Percentiles rank a stretch among this genome's conserved stretches.
These are phyloP conservation scores for Yueomyces sinensis DNA, from an alignment of 805 yeast genomes.

Conservation along the genomic window DNA sequence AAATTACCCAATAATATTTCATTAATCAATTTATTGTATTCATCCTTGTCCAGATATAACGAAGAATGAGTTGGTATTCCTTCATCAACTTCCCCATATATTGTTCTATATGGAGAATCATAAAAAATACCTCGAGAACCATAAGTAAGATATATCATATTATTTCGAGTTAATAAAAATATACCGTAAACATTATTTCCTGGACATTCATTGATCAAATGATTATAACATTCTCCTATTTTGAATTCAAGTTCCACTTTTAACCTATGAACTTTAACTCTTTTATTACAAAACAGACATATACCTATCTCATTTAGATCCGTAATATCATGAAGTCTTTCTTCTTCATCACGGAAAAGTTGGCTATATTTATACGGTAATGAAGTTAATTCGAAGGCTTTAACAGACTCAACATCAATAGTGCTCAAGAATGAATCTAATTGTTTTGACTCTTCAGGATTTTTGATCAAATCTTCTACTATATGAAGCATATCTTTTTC, in stretches of 20 bases:
- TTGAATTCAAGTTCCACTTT: slow-evolving; percentile 33
- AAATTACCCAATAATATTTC: slow-evolving; percentile 71
- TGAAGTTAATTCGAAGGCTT: slow-evolving; percentile 1
- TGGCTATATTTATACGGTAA: slow-evolving; percentile 7
- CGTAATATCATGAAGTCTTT: slow-evolving; percentile 28
- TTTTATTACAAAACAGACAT: slow-evolving; percentile 69
- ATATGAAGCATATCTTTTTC: too few species aligned
- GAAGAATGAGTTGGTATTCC: slow-evolving; percentile 63
- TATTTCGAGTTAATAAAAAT: slow-evolving; percentile 15
- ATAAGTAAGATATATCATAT: slow-evolving; percentile 34
- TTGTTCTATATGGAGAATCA: slow-evolving; percentile 73
- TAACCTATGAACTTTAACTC: slow-evolving; percentile 52
- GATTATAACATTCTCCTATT: slow-evolving; percentile 72
- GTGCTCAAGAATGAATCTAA: too few species aligned
- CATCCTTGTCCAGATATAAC: slow-evolving; percentile 42
- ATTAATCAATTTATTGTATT: slow-evolving; percentile 55
- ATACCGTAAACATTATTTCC: slow-evolving; percentile 12
- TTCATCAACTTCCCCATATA: slow-evolving; percentile 75
- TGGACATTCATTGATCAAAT: slow-evolving; percentile 46
- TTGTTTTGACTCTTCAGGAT: too few species aligned
- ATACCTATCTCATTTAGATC: slow-evolving; percentile 57
- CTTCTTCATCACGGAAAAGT: slow-evolving; percentile 10
- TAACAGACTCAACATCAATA: too few species aligned
- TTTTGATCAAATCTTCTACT: too few species aligned
- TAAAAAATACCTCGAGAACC: slow-evolving; percentile 69